Base-by-base conservation (phyloP, 2,329 filamentous ascomycete species). In the Fusarium irregulare region DNA sequence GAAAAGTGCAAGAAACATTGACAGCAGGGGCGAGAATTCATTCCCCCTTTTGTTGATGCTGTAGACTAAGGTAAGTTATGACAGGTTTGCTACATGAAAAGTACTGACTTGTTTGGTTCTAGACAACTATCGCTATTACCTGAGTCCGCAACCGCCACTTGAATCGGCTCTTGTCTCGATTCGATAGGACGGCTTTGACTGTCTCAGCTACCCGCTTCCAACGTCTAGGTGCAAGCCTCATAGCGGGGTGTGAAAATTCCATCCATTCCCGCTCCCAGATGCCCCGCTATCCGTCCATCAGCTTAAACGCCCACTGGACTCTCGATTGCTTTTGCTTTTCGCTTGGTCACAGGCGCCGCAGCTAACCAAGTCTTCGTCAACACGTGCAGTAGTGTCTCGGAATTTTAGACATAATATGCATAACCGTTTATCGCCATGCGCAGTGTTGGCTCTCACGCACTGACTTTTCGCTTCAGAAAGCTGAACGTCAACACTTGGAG, bases 381-480 rank as follows among this genome's bases (percentile, higher is more conserved):
- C 63, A 67, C 61, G 56, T 70, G 67, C 60, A 56, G 51, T 75
- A 75, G 73, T 47, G 67, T 34, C 28, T 57, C 58, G 51, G 61
- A 54, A 42, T n/a, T 56, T 71, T 64, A 55, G 53, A 50, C 42
- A 25, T 30, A 55, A 45, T 51, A 68, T 70, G 68, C 68, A 70
- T 70, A 68, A 64, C 42, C 44, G 51, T 56, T 42, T 49, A 45
- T 51, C 45, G 16, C 53, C 46, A 56, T 18, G 55, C 10, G 34
- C 18, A 37, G 34, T 53, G 60, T 70, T 71, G 62, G 68, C 20
- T 41, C 23, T 50, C 32, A 13, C 20, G 32, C 28, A 60, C 28
- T 57, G 20, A 45, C 34, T 40, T 34, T 16, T 25, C 32, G 20
- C 40, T 53, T 54, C 55, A 56, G 60, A 48, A 44, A 50, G 53